Base-by-base conservation (phyloP, 2,329 filamentous ascomycete genomes). In the Paecilomyces niveus region DNA sequence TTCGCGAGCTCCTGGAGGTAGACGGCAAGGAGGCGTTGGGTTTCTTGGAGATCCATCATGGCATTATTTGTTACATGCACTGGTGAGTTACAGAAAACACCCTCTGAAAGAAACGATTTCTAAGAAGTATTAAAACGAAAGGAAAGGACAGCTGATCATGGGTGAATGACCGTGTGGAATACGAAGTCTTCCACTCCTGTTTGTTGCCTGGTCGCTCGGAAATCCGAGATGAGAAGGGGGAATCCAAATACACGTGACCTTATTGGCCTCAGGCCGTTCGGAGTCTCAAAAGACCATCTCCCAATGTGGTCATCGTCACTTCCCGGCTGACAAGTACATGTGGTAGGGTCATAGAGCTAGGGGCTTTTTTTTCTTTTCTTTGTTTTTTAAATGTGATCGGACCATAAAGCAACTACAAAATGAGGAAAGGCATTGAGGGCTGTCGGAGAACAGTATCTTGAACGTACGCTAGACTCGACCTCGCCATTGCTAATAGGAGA, bases 31-130 rank as follows among this genome's bases (percentile, higher is more conserved):
- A 80, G 76, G 63, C 74, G 76, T 70, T 83, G 78, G 60, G 80
- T 75, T 72, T 85, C 81, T 69, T 83, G 77, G 63, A 83, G 69
- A 66, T 85, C 82, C 82, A 85, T 85, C 63, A 59, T 75, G 67
- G 58, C 64, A 64, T 54, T 53, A 29, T 21, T 33, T 58, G 45
- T 31, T 54, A 15, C 51, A 53, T 53, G 55, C 58, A 58, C 61
- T 54, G 52, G 32, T 49, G 11, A 57, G 59, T 62, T 60, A 56
- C 26, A 45, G 57, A 11, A 24, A 45, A 24, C 32, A 56, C n/a
- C 54, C 53, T 15, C 15, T 57, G 5, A 18, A 39, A 33, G 45
- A 24, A 32, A 18, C 53, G 11, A 31, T 29, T 24, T 54, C 11
- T 24, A 31, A 51, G 32, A 53, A n/a, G 24, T 9, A 55, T 51